Percentiles rank a stretch among this genome's conserved stretches.
Conservation (phyloP, 305 asterid genomes). For the Andrographis paniculata region DNA sequence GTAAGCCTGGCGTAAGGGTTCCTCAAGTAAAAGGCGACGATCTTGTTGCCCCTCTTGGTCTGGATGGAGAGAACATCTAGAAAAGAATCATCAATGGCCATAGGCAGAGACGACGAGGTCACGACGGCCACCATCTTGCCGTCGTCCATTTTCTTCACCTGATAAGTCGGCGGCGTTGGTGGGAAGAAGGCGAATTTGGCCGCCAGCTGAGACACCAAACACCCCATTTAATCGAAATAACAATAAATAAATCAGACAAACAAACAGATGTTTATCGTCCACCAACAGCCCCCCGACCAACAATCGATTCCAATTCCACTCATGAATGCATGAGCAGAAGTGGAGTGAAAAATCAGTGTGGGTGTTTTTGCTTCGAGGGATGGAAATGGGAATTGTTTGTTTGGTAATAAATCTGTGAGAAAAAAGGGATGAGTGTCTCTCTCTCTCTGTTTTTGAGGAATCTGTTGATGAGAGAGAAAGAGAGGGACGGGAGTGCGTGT, state of each 20-base stretch:
- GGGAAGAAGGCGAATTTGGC: slow-evolving; percentile 70
- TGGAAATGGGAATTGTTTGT: too few species aligned
- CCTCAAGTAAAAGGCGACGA: slow-evolving; percentile 52
- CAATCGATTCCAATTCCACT: background rate
- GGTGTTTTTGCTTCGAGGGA: too few species aligned
- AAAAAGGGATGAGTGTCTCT: too few species aligned
- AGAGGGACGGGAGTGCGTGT: too few species aligned
- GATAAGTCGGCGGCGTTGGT: slow-evolving; percentile 58
- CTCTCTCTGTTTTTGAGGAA: too few species aligned
- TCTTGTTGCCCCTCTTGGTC: slow-evolving; percentile 62
- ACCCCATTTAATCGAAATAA: slow-evolving; percentile 34
- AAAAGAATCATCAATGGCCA: slow-evolving; percentile 37
- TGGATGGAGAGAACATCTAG: slow-evolving; percentile 45
- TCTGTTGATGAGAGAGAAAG: too few species aligned
- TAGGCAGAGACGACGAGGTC: slow-evolving; percentile 37
- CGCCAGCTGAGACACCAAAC: slow-evolving; percentile 50
- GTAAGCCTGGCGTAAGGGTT: slow-evolving; percentile 64
- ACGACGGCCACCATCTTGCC: slow-evolving; percentile 41
- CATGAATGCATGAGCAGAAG: background rate
- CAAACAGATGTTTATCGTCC: background rate
- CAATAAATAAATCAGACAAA: background rate
- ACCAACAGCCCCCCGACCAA: background rate
- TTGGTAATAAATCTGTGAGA: too few species aligned
- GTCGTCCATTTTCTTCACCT: slow-evolving; percentile 33
- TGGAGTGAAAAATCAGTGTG: too few species aligned